A percentile compares a stretch with the other conserved stretches of the same genome.
Evolutionary conservation across 2,329 filamentous ascomycete genomes (phyloP).

Genomic region (Talaromyces albobiverticillius): DNA sequence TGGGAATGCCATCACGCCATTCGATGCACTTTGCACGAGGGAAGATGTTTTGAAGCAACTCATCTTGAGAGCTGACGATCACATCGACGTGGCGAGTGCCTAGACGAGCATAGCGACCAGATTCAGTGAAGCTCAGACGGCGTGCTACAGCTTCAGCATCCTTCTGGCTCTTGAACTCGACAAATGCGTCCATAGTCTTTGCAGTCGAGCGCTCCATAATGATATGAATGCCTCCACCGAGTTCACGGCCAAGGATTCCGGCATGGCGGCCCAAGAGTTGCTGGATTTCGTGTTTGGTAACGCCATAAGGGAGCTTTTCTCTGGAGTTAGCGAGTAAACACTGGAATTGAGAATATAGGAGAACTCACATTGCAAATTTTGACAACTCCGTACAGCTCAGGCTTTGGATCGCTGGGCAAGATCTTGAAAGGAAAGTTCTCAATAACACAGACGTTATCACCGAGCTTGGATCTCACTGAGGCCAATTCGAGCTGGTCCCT

Average conservation of each 20-base stretch:
- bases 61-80: slow-evolving; percentile 45
- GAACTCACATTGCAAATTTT: slow-evolving; percentile 37
- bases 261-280: slow-evolving; percentile 47
- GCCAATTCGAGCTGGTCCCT: slow-evolving; percentile 1
- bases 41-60: slow-evolving; percentile 51
- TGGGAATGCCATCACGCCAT: slow-evolving; percentile 41
- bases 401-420: background rate
- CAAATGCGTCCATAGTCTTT: slow-evolving; percentile 55
- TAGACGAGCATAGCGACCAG: slow-evolving; percentile 41
- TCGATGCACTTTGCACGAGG: slow-evolving; percentile 50
- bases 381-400: slow-evolving; percentile 27
- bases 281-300: slow-evolving; percentile 48
- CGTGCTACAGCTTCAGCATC: slow-evolving; percentile 40
- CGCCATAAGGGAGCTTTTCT: slow-evolving; percentile 49
- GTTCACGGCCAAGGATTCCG: slow-evolving; percentile 32
- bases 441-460: background rate
- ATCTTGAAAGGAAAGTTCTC: slow-evolving; percentile 12
- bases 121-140: slow-evolving; percentile 33
- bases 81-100: slow-evolving; percentile 49
- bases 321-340: slow-evolving; percentile 5
- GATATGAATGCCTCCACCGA: slow-evolving; percentile 52
- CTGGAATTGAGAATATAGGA: background rate
- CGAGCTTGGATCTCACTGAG: slow-evolving; percentile 3
- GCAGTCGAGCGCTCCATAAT: slow-evolving; percentile 58
- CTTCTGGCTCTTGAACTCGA: slow-evolving; percentile 40